Conservation (phyloP, 305 asterid species). For the Stenogyne calaminthoides region DNA sequence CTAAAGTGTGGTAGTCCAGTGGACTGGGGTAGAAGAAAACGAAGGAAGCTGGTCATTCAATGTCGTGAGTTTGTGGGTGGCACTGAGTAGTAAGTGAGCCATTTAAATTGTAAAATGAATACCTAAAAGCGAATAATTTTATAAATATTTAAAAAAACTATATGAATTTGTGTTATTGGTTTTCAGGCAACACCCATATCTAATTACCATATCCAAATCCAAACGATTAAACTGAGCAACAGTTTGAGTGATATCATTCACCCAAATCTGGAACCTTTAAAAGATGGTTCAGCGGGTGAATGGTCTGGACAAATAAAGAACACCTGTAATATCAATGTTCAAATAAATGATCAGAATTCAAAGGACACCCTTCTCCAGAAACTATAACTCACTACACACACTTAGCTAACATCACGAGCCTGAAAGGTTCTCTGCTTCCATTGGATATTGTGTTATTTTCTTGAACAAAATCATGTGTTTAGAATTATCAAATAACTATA, state of each 20-base stretch:
- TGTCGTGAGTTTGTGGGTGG: background rate
- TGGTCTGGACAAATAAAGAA: background rate
- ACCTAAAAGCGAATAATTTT: background rate
- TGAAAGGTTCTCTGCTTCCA: slow-evolving; percentile 9
- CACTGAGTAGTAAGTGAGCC: background rate
- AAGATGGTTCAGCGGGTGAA: background rate
- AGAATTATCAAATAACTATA: slow-evolving; percentile 15
- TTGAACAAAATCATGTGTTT: slow-evolving; percentile 2
- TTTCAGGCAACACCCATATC: background rate
- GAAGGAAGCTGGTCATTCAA: background rate
- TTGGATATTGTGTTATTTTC: slow-evolving; percentile 6
- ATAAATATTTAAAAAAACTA: background rate
- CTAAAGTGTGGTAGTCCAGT: background rate
- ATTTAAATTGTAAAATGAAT: background rate
- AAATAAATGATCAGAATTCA: background rate
- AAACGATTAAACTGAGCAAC: background rate
- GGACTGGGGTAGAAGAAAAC: slow-evolving; percentile 1
- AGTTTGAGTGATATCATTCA: background rate
- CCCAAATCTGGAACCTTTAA: background rate
- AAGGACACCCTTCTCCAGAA: slow-evolving; percentile 2
- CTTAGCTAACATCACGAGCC: slow-evolving; percentile 6
- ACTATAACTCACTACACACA: background rate
- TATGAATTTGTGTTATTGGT: background rate
- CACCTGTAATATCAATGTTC: slow-evolving; percentile 10
- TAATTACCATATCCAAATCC: background rate